A percentile compares a stretch with the other conserved stretches of the same genome.
Conservation (phyloP, 2,329 filamentous ascomycete genomes). For the Penicillium sp. region DNA sequence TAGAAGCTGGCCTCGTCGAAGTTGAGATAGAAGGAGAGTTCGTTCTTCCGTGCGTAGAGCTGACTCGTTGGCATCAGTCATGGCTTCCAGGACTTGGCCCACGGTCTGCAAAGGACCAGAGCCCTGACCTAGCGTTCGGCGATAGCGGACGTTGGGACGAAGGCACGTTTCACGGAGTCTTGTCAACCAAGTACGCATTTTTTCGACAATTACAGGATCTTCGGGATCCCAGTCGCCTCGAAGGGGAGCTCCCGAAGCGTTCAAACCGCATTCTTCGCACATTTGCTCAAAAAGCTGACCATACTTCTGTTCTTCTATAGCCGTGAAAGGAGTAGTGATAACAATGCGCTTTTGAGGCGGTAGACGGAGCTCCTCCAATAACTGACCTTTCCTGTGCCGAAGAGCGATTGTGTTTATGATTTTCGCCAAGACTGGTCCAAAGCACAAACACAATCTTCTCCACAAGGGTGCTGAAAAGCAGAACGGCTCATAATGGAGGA, state of each 20-base stretch:
- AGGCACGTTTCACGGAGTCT: conserved; percentile 78
- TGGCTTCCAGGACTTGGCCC: conserved; percentile 79
- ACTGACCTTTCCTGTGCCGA: conserved; percentile 78
- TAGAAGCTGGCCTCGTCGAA: conserved; percentile 72
- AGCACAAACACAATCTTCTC: conserved; percentile 60
- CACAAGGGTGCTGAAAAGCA: conserved; percentile 63
- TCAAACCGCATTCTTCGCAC: conserved; percentile 66
- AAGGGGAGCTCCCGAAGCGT: conserved; percentile 61
- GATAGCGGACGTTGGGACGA: conserved; percentile 74
- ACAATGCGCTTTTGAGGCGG: conserved; percentile 82
- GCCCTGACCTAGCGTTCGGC: conserved; percentile 60
- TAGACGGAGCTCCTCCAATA: conserved; percentile 73
- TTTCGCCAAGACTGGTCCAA: conserved; percentile 62
- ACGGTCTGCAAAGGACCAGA: conserved; percentile 73
- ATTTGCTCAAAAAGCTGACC: conserved; percentile 71
- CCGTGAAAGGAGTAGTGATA: conserved; percentile 84
- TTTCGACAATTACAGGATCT: conserved; percentile 55
- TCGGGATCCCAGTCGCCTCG: conserved; percentile 63
- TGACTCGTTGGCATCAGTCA: conserved; percentile 82
- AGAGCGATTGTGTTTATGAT: conserved; percentile 72
- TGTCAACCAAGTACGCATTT: conserved; percentile 76
- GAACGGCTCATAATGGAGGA: conserved; percentile 76
- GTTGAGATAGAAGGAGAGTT: conserved; percentile 58
- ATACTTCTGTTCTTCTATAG: conserved; percentile 90
- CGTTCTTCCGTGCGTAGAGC: conserved; percentile 67